These are phyloP conservation scores for Eutrema yunnanense DNA, from an alignment of 345 rosid species.

Conservation along the genomic window DNA sequence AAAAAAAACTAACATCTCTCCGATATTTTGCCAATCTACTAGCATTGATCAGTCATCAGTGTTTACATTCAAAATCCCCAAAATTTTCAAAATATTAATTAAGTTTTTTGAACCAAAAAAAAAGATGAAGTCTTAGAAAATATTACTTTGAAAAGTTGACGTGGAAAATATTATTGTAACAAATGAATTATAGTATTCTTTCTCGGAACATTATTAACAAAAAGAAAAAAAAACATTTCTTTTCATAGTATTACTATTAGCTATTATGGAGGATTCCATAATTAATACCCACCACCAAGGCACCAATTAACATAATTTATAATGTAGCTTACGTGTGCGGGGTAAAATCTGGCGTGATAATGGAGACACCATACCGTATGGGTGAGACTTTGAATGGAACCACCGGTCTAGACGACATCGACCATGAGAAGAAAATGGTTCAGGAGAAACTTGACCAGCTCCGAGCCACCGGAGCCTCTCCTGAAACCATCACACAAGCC, in stretches of 20 bases:
- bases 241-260: not conserved
- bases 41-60: not conserved
- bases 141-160: too few species aligned
- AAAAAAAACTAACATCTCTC: not conserved
- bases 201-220: too few species aligned
- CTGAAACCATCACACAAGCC: conserved; percentile 33
- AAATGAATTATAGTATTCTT: too few species aligned
- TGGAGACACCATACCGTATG: conserved; percentile 38
- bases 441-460: conserved; percentile 45
- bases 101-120: too few species aligned
- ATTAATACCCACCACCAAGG: too few species aligned
- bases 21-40: not conserved
- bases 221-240: not conserved
- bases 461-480: conserved; percentile 29
- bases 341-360: conserved; percentile 46
- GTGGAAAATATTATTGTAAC: too few species aligned
- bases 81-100: not conserved
- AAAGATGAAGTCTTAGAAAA: too few species aligned
- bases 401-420: conserved; percentile 48
- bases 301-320: not conserved
- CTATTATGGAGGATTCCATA: not conserved
- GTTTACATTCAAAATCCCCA: not conserved
- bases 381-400: conserved; percentile 54
- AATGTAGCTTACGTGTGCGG: conserved; percentile 72
- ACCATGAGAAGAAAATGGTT: conserved; percentile 40